Conservation (phyloP, 75 land plant species). For the Chamaecyparis obtusa region DNA sequence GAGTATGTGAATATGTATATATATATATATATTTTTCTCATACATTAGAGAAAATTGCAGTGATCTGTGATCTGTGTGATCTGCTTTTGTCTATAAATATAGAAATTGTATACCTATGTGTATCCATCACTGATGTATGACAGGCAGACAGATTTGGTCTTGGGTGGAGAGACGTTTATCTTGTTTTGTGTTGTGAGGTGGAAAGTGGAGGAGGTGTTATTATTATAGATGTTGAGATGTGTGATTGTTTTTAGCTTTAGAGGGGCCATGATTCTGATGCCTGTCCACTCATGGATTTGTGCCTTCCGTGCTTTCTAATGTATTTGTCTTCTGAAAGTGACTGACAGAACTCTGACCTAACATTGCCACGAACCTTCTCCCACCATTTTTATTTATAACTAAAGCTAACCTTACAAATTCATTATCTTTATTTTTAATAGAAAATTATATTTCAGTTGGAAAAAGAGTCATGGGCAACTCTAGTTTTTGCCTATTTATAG, state of each 20-base stretch:
- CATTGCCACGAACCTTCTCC: background rate
- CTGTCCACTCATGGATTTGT: background rate
- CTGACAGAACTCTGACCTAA: background rate
- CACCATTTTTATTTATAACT: no score
- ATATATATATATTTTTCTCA: background rate
- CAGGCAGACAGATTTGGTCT: slow-evolving; percentile 8
- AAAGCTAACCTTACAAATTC: no score
- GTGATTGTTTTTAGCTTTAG: background rate
- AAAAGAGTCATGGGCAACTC: no score
- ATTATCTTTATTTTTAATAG: no score
- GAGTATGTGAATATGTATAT: background rate
- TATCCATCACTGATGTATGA: background rate
- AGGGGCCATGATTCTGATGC: slow-evolving; percentile 6
- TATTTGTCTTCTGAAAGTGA: background rate
- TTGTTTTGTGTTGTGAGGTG: background rate
- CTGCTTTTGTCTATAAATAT: background rate
- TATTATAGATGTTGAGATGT: background rate
- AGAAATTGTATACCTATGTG: background rate
- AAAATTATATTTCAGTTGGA: no score
- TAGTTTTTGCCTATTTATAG: no score
- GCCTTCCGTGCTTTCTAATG: background rate
- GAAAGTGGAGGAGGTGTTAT: slow-evolving; percentile 1
- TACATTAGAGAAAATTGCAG: background rate
- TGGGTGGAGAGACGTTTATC: slow-evolving; percentile 2
- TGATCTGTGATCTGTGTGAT: background rate